Conservation (phyloP, 805 yeast species). For the Ascoidea tarda region DNA sequence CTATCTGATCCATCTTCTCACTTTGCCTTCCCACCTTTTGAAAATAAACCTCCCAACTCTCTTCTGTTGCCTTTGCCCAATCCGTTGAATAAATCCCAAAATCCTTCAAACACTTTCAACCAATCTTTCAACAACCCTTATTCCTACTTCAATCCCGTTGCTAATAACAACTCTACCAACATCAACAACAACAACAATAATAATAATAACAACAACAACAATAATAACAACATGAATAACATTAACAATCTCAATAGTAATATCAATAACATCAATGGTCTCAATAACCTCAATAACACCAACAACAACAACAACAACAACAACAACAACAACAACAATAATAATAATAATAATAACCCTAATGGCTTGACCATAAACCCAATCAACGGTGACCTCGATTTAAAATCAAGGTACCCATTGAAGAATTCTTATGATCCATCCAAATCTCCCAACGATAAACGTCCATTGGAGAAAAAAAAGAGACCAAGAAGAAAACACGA, state of each 20-base stretch:
- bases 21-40: no score
- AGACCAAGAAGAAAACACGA: conserved; percentile 39
- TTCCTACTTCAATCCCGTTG: neutral
- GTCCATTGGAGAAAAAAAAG: conserved; percentile 17
- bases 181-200: no score
- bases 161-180: no score
- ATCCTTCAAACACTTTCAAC: no score
- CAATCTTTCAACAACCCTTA: neutral
- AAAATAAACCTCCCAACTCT: neutral
- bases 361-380: neutral
- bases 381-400: neutral
- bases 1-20: neutral
- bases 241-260: no score
- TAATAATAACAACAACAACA: no score
- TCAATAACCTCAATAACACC: neutral
- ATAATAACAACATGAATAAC: no score
- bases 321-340: no score
- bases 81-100: no score
- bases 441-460: neutral
- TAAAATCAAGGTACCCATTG: neutral
- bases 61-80: neutral
- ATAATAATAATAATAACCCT: neutral
- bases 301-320: no score
- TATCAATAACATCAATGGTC: neutral
- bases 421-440: no score